Conservation (phyloP, 371 early-diverging fungal genomes). For the Capillidium rhysosporum region DNA sequence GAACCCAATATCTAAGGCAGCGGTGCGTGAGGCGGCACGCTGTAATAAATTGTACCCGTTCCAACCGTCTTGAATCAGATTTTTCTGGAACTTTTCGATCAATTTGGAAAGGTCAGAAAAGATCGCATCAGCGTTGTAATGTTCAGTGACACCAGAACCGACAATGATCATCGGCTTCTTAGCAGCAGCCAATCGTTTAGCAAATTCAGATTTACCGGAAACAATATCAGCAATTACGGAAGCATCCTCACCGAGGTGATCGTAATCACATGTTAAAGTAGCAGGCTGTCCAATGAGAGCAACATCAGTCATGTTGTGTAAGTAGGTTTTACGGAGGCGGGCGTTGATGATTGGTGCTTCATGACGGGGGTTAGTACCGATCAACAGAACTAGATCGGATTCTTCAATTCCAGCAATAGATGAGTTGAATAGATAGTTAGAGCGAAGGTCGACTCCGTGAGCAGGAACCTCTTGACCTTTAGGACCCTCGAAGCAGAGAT, state of each 20-base stretch:
- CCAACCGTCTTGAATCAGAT: conserved; percentile 59
- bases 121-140: conserved; percentile 40
- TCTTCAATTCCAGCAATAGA: conserved; percentile 74
- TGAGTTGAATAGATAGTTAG: conserved; percentile 74
- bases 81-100: conserved; percentile 42
- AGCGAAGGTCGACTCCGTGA: conserved; percentile 58
- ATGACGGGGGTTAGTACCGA: conserved; percentile 93
- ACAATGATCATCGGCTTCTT: conserved; percentile 84
- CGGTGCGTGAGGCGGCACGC: conserved; percentile 67
- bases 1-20: conserved; percentile 83
- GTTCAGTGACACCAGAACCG: conserved; percentile 64
- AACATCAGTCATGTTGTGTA: conserved; percentile 59
- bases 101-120: conserved; percentile 43
- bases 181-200: conserved; percentile 51
- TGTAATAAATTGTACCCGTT: conserved; percentile 81
- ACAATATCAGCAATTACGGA: conserved; percentile 48
- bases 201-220: conserved; percentile 49
- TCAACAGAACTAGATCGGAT: conserved; percentile 75
- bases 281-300: conserved; percentile 58
- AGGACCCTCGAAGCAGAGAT: conserved; percentile 53
- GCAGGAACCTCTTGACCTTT: conserved; percentile 30
- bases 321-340: conserved; percentile 80
- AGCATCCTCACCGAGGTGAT: conserved; percentile 53
- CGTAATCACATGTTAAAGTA: conserved; percentile 80
- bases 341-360: conserved; percentile 93